Evolutionary conservation across 2,329 filamentous ascomycete genomes (phyloP).

Genomic region (Diaporthe sp.): DNA sequence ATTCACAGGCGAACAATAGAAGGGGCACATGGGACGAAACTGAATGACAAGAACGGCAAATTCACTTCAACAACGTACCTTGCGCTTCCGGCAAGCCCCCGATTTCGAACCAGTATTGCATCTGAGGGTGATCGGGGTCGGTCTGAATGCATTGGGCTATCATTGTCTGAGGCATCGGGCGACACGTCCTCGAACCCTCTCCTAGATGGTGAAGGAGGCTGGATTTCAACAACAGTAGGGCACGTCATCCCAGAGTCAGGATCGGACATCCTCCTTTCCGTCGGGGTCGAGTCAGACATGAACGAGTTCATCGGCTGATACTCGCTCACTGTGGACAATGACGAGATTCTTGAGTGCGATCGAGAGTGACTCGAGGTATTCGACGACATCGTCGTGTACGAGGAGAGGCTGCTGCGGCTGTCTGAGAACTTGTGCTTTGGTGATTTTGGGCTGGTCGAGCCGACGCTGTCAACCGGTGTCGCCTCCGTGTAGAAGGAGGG

Average conservation of each 20-base stretch:
- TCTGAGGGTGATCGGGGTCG: conserved; percentile 39
- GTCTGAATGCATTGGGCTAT: conserved; percentile 38
- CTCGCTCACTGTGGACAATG: conserved; percentile 65
- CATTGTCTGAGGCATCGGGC: conserved; percentile 34
- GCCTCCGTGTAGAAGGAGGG: conserved; percentile 47
- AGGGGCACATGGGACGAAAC: conserved; percentile 17
- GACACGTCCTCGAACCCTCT: conserved; percentile 37
- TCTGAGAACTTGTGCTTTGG: conserved; percentile 62
- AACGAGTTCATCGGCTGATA: conserved; percentile 53
- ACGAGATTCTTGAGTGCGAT: conserved; percentile 67
- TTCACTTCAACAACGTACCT: conserved; percentile 40
- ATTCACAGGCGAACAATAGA: conserved; percentile 19
- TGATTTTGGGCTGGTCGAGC: conserved; percentile 51
- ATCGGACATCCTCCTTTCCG: conserved; percentile 54
- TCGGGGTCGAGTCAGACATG: conserved; percentile 54
- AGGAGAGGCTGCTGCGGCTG: conserved; percentile 67
- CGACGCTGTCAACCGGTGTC: conserved; percentile 41
- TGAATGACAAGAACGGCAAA: not conserved
- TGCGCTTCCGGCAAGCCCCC: conserved; percentile 30
- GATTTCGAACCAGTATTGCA: conserved; percentile 35
- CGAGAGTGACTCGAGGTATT: conserved; percentile 57
- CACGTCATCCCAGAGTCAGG: conserved; percentile 41
- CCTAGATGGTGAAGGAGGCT: conserved; percentile 46
- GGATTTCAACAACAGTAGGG: conserved; percentile 43
- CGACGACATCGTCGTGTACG: conserved; percentile 60